Evolutionary conservation across 371 early-diverging fungal species (phyloP), one percentile per base, ranked within the genome.

Genomic region (Mortierella sp.): DNA sequence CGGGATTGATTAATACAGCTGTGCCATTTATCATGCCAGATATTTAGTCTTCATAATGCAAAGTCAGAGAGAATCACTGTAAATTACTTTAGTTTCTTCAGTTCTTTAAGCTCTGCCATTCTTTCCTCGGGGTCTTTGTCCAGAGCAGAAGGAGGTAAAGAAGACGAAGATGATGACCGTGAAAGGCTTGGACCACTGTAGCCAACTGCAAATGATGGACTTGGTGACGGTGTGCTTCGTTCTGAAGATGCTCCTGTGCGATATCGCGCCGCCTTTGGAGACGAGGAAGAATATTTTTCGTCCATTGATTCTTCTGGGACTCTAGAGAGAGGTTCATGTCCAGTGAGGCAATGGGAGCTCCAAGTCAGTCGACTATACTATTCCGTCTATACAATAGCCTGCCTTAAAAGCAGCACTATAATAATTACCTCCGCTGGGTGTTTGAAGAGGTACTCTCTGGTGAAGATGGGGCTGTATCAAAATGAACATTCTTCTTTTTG

Each of bases 121-220:
- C 68, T 68, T 51, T 67, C 72, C 51, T 76, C 76, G 15, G 76
- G 72, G 26, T 76, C 72, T 26, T 68, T 76, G 23, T 76, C 72
- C 0, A 29, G 29, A 19, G 55, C 21, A 7, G 19, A 19, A 50
- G 15, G 7, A 14, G 46, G 60, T 15, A 19, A 48, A 46, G 28
- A 45, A 26, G 43, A 28, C 11, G 45, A 23, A 23, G 1, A 3
- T 12, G 25, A 53, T 23, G 25, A 53, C 53, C 21, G 53, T 9
- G 12, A 26, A 12, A 21, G 50, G 50, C 50, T 21, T 6, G 23
- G 53, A 9, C 50, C 21, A 50, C 50, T 50, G 5, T 3, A n/a
- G 14, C 5, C 4, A 50, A 5, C 6, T 14, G 15, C 28, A 57
- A 48, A 7, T n/a, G n/a, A n/a, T n/a, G 37, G 9, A 9, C 37